phyloP scores from a whole-genome alignment of 225 moss, liverwort and hornwort species.

The Marchantia paleacea region DNA sequence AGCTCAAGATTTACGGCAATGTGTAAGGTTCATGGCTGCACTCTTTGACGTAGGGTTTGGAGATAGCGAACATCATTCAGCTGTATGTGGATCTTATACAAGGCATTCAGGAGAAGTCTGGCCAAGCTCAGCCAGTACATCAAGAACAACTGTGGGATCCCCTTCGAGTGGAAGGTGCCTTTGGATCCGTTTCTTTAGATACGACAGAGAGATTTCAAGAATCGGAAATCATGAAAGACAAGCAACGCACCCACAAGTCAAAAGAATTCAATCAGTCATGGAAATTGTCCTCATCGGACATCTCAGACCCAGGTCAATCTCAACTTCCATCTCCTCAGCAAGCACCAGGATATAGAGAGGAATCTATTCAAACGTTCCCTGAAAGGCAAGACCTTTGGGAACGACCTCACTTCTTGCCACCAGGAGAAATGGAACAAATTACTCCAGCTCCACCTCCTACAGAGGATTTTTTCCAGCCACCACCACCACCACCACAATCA shows the following conservation, averaged over 20 bases:
- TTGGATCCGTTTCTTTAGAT: background rate
- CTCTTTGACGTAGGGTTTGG: conserved; percentile 5
- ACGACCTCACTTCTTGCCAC: background rate
- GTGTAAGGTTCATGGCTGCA: background rate
- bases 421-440: background rate
- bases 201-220: background rate
- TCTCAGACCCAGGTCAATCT: background rate
- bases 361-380: background rate
- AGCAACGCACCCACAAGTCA: background rate
- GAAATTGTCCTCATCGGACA: no score
- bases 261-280: no score
- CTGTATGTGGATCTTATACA: conserved; percentile 25
- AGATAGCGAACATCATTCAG: conserved; percentile 16
- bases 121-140: background rate
- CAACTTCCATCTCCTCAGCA: background rate
- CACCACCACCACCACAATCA: background rate
- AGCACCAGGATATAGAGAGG: background rate
- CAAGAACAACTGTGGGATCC: background rate
- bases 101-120: background rate
- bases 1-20: background rate
- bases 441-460: background rate
- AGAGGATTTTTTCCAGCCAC: background rate
- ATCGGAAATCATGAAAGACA: no score
- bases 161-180: background rate
- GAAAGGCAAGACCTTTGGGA: background rate